These are phyloP conservation scores for Phragmites australis DNA, from an alignment of 176 grass and related monocot genomes.

Conservation along the genomic window DNA sequence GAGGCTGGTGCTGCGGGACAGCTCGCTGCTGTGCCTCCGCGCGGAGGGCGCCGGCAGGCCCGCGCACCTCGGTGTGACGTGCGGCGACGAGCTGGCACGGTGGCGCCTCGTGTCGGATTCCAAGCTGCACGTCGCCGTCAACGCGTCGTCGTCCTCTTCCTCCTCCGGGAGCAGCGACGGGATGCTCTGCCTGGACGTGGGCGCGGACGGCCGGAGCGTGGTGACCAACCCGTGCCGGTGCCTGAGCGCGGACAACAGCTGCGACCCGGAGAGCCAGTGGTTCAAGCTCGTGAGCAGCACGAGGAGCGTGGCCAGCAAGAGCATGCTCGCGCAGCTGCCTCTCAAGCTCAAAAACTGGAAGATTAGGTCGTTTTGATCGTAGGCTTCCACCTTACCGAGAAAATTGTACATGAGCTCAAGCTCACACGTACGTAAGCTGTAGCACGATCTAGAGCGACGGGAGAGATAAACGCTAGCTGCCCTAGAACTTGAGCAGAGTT, in stretches of 20 bases:
- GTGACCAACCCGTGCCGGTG: constrained; percentile 73
- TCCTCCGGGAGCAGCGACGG: background rate
- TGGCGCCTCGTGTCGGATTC: constrained; percentile 74
- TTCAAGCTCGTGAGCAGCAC: constrained; percentile 82
- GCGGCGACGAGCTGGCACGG: constrained; percentile 42
- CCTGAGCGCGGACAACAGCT: constrained; percentile 52
- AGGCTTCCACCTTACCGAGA: background rate
- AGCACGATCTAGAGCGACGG: background rate
- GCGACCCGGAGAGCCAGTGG: constrained; percentile 82
- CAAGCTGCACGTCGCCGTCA: constrained; percentile 65
- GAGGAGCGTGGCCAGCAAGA: constrained; percentile 13
- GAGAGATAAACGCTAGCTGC: background rate
- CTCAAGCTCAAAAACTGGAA: constrained; percentile 34
- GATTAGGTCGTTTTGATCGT: constrained; percentile 44
- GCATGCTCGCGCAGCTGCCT: constrained; percentile 44
- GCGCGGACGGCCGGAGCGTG: constrained; percentile 55
- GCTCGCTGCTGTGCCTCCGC: constrained; percentile 47
- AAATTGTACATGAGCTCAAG: background rate
- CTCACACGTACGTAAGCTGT: background rate
- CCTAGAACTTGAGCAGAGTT: background rate
- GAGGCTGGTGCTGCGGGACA: constrained; percentile 34
- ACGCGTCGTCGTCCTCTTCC: background rate
- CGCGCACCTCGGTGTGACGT: constrained; percentile 40
- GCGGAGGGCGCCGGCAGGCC: constrained; percentile 46
- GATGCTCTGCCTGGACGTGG: constrained; percentile 76